Base-by-base conservation (phyloP, 1,284 basidiomycete species). In the Chiua sp. region DNA sequence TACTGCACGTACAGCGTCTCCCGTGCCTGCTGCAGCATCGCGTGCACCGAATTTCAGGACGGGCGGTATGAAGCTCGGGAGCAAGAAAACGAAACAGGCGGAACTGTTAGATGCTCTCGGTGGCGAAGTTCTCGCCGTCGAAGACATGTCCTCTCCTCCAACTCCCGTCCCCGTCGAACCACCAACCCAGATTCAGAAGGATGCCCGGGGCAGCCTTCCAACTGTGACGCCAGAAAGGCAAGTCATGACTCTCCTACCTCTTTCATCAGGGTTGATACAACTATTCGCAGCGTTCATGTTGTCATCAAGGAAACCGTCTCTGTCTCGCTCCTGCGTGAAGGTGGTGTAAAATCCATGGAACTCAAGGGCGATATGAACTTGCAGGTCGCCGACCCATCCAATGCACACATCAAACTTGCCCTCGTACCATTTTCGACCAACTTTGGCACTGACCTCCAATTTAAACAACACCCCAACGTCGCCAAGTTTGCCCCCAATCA, bases 51-150 rank as follows among this genome's bases (percentile, higher is more conserved):
- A 92, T 2, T 98, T 99, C 88, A 98, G 98, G 82, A 90, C 92
- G 56, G 87, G 90, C 37, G 97, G 97, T 35, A 98, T 99, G 97
- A 98, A 98, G 74, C 85, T 99, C n/a, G 96, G 97, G 42, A 85
- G 87, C 68, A 98, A 97, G 80, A 97, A 95, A 78, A 90, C 90
- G 53, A 91, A 90, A 69, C 90, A 93, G 66, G 88, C 91, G 22
- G 95, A 97, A 66, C 78, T 98, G 23, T 78, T 98, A 50, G 93
- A 95, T 70, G 90, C 92, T 3, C 82, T 98, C 20, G 94, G 93
- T 22, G 87, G 88, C 4, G 93, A 93, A 65, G 85, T 85, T 15
- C 79, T 88, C 42, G 79, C 87, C 5, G 78, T 80, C 28, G 80
- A 87, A 56, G 86, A 91, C 58, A 78, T 84, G 64, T 86, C 87